Evolutionary conservation across 768 basidiomycete species (phyloP).

Genomic region (Cubamyces lactineus): DNA sequence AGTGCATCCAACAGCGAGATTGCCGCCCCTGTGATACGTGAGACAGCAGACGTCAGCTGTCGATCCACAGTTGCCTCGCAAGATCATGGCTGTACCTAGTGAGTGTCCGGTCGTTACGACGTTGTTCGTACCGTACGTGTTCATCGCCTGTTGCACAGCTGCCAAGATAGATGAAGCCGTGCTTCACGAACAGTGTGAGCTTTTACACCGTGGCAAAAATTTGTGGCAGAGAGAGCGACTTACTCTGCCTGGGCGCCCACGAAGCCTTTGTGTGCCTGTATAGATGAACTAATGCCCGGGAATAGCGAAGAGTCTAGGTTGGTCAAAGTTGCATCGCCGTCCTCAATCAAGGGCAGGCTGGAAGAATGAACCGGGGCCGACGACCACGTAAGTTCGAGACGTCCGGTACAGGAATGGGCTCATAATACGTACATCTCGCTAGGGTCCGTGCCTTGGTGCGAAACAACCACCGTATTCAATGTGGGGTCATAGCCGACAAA

Average conservation of each 20-base stretch:
- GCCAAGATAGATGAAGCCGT: constrained; percentile 45
- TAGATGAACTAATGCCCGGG: constrained; percentile 47
- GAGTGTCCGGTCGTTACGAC: constrained; percentile 52
- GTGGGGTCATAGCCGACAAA: constrained; percentile 55
- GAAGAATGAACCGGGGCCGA: neutral
- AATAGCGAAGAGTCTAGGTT: constrained; percentile 47
- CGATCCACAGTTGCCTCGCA: neutral
- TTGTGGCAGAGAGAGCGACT: constrained; percentile 12
- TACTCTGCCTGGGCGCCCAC: constrained; percentile 47
- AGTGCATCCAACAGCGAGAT: constrained; percentile 55
- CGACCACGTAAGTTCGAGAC: neutral
- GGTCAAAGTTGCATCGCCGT: constrained; percentile 42
- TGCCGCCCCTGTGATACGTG: constrained; percentile 45
- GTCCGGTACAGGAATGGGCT: neutral
- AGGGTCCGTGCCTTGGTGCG: constrained; percentile 44
- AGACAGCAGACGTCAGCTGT: neutral
- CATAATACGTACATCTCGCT: constrained; percentile 32
- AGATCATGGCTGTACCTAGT: constrained; percentile 33
- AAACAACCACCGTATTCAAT: constrained; percentile 39
- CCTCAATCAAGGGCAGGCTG: constrained; percentile 45
- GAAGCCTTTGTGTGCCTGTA: constrained; percentile 55
- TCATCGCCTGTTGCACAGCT: constrained; percentile 48
- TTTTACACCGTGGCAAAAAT: too few relatives aligned
- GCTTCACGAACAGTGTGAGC: constrained; percentile 26
- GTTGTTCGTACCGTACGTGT: constrained; percentile 36